Conservation (phyloP, 1,284 basidiomycete species). For the Leccinum fallax region DNA sequence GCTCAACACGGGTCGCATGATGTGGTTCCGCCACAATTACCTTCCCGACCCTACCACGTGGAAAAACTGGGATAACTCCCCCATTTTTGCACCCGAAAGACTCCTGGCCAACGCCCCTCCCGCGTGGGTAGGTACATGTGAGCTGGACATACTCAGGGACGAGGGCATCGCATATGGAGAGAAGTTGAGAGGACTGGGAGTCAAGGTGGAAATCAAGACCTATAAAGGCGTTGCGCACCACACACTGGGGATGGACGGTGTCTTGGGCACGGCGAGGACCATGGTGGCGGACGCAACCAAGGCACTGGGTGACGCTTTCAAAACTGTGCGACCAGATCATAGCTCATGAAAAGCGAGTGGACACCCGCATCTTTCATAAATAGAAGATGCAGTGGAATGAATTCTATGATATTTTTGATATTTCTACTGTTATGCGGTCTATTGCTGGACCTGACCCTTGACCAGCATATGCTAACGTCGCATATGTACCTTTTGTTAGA, state of each 20-base stretch:
- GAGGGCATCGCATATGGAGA: conserved; percentile 69
- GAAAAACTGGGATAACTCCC: conserved; percentile 68
- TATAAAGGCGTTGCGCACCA: conserved; percentile 68
- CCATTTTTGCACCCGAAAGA: conserved; percentile 63
- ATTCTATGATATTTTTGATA: conserved; percentile 31
- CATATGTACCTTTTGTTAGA: conserved; percentile 59
- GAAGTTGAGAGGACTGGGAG: conserved; percentile 56
- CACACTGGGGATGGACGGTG: conserved; percentile 72
- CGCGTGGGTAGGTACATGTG: conserved; percentile 65
- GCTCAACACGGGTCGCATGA: conserved; percentile 64
- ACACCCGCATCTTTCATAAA: background rate
- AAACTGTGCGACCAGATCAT: conserved; percentile 1
- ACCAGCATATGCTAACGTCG: conserved; percentile 43
- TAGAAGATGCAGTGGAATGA: background rate
- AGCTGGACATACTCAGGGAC: conserved; percentile 66
- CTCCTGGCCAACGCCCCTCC: conserved; percentile 53
- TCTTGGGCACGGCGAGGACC: conserved; percentile 50
- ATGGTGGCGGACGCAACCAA: conserved; percentile 57
- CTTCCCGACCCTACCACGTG: conserved; percentile 62
- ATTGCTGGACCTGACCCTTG: conserved; percentile 32
- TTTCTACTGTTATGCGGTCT: conserved; percentile 40
- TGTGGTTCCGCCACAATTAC: conserved; percentile 73
- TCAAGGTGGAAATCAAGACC: conserved; percentile 54
- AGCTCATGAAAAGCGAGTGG: background rate
- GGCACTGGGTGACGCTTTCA: conserved; percentile 50